Evolutionary conservation across 306 rosid species (phyloP), one percentile per base, ranked within the genome.

Genomic region (Vachellia pachyceras): DNA sequence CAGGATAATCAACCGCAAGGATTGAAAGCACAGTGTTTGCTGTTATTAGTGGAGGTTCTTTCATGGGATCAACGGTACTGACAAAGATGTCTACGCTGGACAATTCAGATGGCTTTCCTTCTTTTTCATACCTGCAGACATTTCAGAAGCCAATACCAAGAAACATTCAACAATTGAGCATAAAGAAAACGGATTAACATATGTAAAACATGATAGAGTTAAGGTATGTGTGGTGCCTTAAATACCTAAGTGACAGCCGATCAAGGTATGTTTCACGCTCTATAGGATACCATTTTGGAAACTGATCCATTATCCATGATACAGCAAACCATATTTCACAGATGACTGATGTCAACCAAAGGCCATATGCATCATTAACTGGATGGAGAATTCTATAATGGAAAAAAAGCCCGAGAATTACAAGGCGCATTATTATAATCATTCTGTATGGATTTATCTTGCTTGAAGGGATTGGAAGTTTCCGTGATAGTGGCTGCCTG

Each of bases 321-420:
- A 83, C 94, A 77, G 84, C 99, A 90, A 95, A 95, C 99, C 99
- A 95, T 83, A 95, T 95, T 80, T 95, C 99, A 73, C 99, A 95
- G 40, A 95, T 93, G 76, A 95, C 98, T 18, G 99, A 95, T 11
- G 97, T 95, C 93, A 95, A 77, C 99, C 99, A 95, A 89, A 95
- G 82, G 52, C 90, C 94, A 90, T 91, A 95, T 68, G 99, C 99
- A 87, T 93, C 93, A 12, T 88, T 87, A 64, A 95, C 99, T 18
- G 99, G 99, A 79, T 95, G 96, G 73, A 89, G 97, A 90, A 95
- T 84, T 90, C 99, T 85, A 83, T 95, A 95, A 80, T 95, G 98
- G 60, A 95, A 90, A 80, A 95, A 95, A 4, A 95, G 81, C 78
- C 97, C 91, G 13, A 95, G 91, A 85, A 95, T 73, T 10, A 90